A percentile compares a stretch with the other conserved stretches of the same genome.
Conservation (phyloP, 176 grass and related monocot genomes). For the Bothriochloa decipiens region DNA sequence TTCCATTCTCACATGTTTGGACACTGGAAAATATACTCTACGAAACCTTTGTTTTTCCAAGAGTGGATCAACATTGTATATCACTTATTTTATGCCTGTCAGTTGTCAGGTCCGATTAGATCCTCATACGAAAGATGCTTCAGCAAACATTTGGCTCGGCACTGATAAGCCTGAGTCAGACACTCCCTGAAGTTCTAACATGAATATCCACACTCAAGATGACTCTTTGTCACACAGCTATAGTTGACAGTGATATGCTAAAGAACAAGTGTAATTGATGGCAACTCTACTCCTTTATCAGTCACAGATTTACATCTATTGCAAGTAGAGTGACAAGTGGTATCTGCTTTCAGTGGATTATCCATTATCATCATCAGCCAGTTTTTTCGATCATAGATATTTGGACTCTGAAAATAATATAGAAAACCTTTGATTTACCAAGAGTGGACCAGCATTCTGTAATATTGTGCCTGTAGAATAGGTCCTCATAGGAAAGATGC, state of each 20-base stretch:
- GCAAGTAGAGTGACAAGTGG: too few relatives aligned
- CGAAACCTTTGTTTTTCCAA: neutral
- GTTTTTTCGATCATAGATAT: too few relatives aligned
- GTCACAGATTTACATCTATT: too few relatives aligned
- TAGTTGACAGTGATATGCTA: neutral
- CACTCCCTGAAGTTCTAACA: neutral
- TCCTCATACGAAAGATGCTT: neutral
- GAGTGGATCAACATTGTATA: neutral
- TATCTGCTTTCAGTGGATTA: too few relatives aligned
- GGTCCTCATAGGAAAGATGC: constrained; percentile 1
- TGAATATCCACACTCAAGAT: neutral
- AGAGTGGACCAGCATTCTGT: too few relatives aligned
- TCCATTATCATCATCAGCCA: too few relatives aligned
- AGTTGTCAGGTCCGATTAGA: neutral
- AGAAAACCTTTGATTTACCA: too few relatives aligned
- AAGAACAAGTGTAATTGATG: too few relatives aligned
- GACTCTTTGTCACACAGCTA: neutral
- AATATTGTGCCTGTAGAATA: too few relatives aligned
- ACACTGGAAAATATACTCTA: neutral
- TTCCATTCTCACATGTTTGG: neutral
- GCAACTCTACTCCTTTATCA: too few relatives aligned
- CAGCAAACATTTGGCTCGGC: constrained; percentile 28
- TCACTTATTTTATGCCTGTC: neutral
- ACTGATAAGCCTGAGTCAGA: neutral
- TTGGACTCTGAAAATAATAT: too few relatives aligned